Evolutionary conservation across 257 asterid species (phyloP).

Genomic region (Misopates orontium): DNA sequence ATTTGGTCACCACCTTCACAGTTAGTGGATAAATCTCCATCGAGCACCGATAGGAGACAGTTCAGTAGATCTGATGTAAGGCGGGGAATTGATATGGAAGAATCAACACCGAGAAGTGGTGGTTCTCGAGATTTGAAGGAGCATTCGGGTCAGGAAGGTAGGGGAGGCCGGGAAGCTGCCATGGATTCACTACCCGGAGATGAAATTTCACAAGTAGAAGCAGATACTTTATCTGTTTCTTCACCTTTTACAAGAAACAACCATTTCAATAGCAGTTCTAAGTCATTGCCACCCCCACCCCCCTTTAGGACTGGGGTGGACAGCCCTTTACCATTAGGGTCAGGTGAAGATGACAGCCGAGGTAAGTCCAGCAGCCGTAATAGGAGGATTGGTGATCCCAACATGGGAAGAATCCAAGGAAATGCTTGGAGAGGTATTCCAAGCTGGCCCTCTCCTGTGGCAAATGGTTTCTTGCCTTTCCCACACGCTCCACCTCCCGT

Average conservation of each 20-base stretch:
- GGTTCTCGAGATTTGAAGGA: conserved; percentile 69
- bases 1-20: conserved; percentile 60
- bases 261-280: conserved; percentile 61
- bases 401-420: conserved; percentile 75
- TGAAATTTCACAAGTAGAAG: conserved; percentile 62
- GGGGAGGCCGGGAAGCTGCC: conserved; percentile 59
- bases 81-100: conserved; percentile 65
- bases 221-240: conserved; percentile 63
- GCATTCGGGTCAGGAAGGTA: conserved; percentile 57
- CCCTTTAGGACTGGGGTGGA: conserved; percentile 62
- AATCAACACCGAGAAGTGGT: conserved; percentile 70
- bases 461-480: conserved; percentile 91
- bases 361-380: conserved; percentile 66
- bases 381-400: conserved; percentile 77
- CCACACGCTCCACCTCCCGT: conserved; percentile 85
- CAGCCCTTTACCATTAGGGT: conserved; percentile 57
- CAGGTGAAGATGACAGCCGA: conserved; percentile 77
- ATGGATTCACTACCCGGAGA: conserved; percentile 60
- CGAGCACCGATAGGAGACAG: conserved; percentile 62
- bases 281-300: conserved; percentile 67
- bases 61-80: conserved; percentile 61
- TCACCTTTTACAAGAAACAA: conserved; percentile 72
- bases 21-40: conserved; percentile 69
- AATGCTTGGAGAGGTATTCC: conserved; percentile 91
- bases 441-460: conserved; percentile 87